Percentiles rank a stretch among this genome's conserved stretches.
phyloP scores from a whole-genome alignment of 495 filamentous ascomycete genomes.

The Penicillium lagena region DNA sequence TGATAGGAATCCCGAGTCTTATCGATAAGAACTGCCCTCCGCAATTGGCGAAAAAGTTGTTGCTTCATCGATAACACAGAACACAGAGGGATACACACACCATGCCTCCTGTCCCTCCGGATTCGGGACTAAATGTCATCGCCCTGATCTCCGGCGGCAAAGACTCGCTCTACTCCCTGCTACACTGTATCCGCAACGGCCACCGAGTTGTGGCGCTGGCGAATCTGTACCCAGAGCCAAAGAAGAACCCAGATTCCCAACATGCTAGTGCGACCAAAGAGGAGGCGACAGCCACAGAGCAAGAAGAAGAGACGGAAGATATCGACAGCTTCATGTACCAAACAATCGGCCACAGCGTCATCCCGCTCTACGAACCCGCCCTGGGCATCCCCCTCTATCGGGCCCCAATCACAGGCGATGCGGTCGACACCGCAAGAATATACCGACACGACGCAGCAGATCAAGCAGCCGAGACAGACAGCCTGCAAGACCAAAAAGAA shows the following conservation, averaged over 20 bases:
- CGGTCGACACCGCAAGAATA: constrained; percentile 46
- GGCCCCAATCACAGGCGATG: constrained; percentile 59
- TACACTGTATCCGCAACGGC: constrained; percentile 82
- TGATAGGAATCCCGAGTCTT: no score
- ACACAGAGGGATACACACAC: not conserved
- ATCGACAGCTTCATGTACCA: constrained; percentile 99
- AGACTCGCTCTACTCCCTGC: constrained; percentile 88
- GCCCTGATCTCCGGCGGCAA: constrained; percentile 94
- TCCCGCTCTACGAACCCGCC: constrained; percentile 76
- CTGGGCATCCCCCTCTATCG: constrained; percentile 77
- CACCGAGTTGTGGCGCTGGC: constrained; percentile 83
- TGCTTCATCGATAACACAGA: not conserved
- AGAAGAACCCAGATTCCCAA: not conserved
- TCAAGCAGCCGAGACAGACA: constrained; percentile 6
- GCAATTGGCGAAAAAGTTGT: not conserved
- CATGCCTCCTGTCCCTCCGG: constrained; percentile 4
- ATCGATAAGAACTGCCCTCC: constrained; percentile 4
- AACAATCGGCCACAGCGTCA: constrained; percentile 82
- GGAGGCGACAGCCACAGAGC: not conserved
- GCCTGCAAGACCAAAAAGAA: constrained; percentile 1
- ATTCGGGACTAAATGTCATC: constrained; percentile 63
- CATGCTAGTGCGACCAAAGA: not conserved
- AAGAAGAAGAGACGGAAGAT: constrained; percentile 50
- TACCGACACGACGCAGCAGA: constrained; percentile 16
- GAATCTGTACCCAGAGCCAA: constrained; percentile 64